phyloP scores from a whole-genome alignment of 192 early-diverging fungal species.

The Rhizophagus sp. region DNA sequence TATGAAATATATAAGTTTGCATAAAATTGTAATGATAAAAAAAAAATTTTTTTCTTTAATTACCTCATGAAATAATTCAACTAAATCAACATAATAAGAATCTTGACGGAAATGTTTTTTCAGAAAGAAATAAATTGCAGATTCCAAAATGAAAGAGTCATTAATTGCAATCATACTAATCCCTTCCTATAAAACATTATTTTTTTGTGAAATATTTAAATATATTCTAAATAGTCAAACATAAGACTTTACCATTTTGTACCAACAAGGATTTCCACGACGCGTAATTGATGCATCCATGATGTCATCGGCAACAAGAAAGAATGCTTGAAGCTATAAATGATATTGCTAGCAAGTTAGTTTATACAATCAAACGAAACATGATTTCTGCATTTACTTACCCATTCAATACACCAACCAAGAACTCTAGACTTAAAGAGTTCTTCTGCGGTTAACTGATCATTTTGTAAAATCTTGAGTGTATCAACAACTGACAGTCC shows the following conservation, averaged over 20 bases:
- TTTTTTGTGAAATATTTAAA: not conserved
- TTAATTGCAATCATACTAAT: slow-evolving; percentile 95
- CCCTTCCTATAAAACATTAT: slow-evolving; percentile 46
- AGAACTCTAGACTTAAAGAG: slow-evolving; percentile 84
- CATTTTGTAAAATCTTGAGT: slow-evolving; percentile 75
- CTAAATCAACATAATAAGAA: slow-evolving; percentile 84
- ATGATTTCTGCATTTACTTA: slow-evolving; percentile 38
- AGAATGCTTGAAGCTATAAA: slow-evolving; percentile 92
- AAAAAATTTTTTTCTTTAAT: not conserved
- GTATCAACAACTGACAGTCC: slow-evolving; percentile 94
- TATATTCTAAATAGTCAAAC: not conserved
- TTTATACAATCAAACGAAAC: not conserved
- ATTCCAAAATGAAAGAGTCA: slow-evolving; percentile 92
- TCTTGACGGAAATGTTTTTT: slow-evolving; percentile 91
- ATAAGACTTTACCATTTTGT: slow-evolving; percentile 56
- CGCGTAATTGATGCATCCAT: slow-evolving; percentile 97
- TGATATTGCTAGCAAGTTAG: not conserved
- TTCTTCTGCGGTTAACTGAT: slow-evolving; percentile 74
- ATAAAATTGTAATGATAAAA: slow-evolving; percentile 14
- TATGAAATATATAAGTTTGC: slow-evolving; percentile 5
- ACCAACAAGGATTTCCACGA: slow-evolving; percentile 98
- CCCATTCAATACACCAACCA: slow-evolving; percentile 94
- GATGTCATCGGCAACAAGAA: slow-evolving; percentile 98
- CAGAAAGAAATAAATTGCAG: slow-evolving; percentile 89
- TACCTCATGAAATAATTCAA: slow-evolving; percentile 93